Evolutionary conservation across 208 protist species (phyloP), one percentile per base, ranked within the genome.

Genomic region (Acanthamoeba sp.): DNA sequence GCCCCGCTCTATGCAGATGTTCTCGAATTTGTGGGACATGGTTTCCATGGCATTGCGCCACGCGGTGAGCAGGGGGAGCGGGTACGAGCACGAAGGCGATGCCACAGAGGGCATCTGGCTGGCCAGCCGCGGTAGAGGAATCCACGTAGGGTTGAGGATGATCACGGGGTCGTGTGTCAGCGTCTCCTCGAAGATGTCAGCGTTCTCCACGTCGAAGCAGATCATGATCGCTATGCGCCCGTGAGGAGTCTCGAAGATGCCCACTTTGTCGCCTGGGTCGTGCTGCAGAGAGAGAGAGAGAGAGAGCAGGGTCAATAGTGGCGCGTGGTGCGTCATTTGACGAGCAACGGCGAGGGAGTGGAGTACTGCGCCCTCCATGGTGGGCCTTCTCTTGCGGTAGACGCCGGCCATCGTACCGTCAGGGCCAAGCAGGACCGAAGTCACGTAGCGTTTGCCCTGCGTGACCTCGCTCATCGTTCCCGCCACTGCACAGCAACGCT

Each of bases 121-220:
- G 50, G 34, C 32, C 40, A 59, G 7, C 22, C 64, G 14, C 34
- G 62, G 62, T 7, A 50, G 42, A 9, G 93, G 82, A 14, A 95
- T 95, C 48, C 48, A 90, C 27, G 89, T 91, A 7, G 93, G 93
- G 32, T 95, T 95, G 40, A 95, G 62, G 4, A 95, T 62, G 10
- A 95, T 27, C 16, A 80, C 32, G 5, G 93, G 93, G 10, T 93
- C 38, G 36, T 80, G 55, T 7, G 76, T 14, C 2, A 95, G 93
- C n/a, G 57, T 92, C 52, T 84, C 93, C 48, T 93, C 50, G 59
- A 91, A 80, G 34, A 95, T 69, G 42, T 95, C 93, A 0, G 22
- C 62, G 57, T 95, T 95, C 57, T 95, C 93, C 36, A 95, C 59
- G 62, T 95, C 93, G 34, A 95, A 95, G 84, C 93, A 95, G 29